phyloP scores from a whole-genome alignment of 352 stramenopile genomes.

The Pythium diclinum region DNA sequence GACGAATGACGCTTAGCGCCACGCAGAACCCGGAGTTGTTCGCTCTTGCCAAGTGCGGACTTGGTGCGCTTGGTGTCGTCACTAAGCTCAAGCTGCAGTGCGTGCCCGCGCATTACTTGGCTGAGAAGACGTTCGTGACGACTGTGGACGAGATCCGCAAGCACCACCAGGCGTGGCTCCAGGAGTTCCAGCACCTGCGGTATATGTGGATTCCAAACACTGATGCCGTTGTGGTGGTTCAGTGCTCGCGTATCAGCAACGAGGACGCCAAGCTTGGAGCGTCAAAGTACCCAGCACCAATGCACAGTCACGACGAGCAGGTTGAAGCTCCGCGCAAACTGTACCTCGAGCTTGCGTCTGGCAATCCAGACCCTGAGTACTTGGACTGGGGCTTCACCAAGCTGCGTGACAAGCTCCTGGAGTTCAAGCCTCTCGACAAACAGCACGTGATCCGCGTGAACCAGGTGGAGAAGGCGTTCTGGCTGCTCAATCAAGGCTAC shows the following conservation, averaged over 20 bases:
- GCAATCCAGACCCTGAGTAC: slow-evolving; percentile 55
- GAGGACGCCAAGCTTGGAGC: slow-evolving; percentile 33
- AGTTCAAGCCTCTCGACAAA: slow-evolving; percentile 87
- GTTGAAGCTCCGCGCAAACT: slow-evolving; percentile 78
- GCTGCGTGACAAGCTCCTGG: slow-evolving; percentile 78
- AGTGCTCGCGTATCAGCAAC: slow-evolving; percentile 64
- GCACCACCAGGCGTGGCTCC: slow-evolving; percentile 72
- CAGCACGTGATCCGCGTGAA: slow-evolving; percentile 94
- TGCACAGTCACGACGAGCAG: slow-evolving; percentile 54
- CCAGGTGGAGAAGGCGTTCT: slow-evolving; percentile 94
- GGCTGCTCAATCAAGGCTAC: slow-evolving; percentile 91
- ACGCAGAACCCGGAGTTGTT: slow-evolving; percentile 87
- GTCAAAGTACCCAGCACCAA: slow-evolving; percentile 43
- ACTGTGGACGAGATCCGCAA: slow-evolving; percentile 84
- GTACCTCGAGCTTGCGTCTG: slow-evolving; percentile 68
- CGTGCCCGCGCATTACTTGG: slow-evolving; percentile 90
- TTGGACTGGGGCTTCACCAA: slow-evolving; percentile 82
- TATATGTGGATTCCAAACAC: slow-evolving; percentile 99
- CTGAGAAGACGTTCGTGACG: slow-evolving; percentile 93
- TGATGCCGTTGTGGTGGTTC: slow-evolving; percentile 93
- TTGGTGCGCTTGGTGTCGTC: slow-evolving; percentile 95
- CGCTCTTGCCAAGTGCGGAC: slow-evolving; percentile 90
- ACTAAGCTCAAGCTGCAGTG: slow-evolving; percentile 96
- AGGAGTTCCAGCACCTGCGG: slow-evolving; percentile 83
- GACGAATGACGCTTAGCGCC: slow-evolving; percentile 86